phyloP scores from a whole-genome alignment of 371 early-diverging fungal species.

The Mortierella sp. region DNA sequence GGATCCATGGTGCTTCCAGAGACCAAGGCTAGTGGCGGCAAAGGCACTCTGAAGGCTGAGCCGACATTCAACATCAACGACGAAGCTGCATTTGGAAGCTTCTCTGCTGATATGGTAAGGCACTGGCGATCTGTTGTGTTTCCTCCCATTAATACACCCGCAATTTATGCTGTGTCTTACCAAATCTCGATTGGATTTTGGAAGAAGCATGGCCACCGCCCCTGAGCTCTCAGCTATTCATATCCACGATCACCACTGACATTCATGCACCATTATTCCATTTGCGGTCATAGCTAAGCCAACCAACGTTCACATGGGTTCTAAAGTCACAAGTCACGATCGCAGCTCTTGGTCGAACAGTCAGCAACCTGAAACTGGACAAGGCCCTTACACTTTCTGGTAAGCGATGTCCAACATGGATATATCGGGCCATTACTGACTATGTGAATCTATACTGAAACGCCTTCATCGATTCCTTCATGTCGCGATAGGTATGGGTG shows the following conservation, averaged over 20 bases:
- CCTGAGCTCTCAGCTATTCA: background rate
- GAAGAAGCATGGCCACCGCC: too few relatives aligned
- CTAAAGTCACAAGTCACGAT: slow-evolving; percentile 65
- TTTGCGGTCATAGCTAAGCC: slow-evolving; percentile 37
- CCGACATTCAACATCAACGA: slow-evolving; percentile 62
- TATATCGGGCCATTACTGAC: too few relatives aligned
- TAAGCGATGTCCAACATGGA: too few relatives aligned
- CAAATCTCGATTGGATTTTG: too few relatives aligned
- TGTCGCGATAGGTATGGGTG: slow-evolving; percentile 26
- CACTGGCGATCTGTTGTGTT: background rate
- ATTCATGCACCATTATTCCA: too few relatives aligned
- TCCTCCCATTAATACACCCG: background rate
- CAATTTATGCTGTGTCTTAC: background rate
- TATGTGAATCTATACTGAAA: too few relatives aligned
- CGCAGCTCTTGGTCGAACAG: slow-evolving; percentile 61
- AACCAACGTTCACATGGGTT: slow-evolving; percentile 61
- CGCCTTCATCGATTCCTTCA: background rate
- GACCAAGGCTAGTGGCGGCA: slow-evolving; percentile 60
- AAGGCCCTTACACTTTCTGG: slow-evolving; percentile 27
- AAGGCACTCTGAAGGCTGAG: slow-evolving; percentile 55
- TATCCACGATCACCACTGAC: background rate
- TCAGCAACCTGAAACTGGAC: slow-evolving; percentile 24
- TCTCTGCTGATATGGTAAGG: slow-evolving; percentile 66
- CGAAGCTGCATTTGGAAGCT: slow-evolving; percentile 58
- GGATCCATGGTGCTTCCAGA: slow-evolving; percentile 63